These are phyloP conservation scores for Fusarium anthophilum DNA, from an alignment of 2,329 filamentous ascomycete species.

Conservation along the genomic window DNA sequence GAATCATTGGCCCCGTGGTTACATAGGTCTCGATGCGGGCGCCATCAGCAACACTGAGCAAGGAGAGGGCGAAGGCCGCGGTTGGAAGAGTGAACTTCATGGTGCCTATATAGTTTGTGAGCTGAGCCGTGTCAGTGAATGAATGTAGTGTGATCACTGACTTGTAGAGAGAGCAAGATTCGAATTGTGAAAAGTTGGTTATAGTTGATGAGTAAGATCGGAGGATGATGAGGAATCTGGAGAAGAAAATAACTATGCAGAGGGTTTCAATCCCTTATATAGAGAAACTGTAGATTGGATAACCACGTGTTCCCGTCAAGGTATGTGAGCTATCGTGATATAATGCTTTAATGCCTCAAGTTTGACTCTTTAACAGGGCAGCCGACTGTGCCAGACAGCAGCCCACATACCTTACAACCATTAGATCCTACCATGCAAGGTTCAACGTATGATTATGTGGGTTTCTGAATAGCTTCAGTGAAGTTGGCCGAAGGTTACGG, in stretches of 20 bases:
- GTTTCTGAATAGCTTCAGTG: neutral
- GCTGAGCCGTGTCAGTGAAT: neutral
- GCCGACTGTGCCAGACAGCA: neutral
- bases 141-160: neutral
- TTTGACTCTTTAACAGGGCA: neutral
- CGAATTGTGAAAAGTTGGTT: rapidly evolving
- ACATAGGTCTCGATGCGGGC: neutral
- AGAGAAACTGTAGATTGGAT: neutral
- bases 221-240: neutral
- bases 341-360: neutral
- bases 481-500: neutral
- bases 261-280: neutral
- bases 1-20: neutral
- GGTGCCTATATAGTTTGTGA: neutral
- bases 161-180: neutral
- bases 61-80: neutral
- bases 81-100: neutral
- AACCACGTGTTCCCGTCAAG: neutral
- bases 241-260: neutral
- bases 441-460: neutral
- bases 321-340: neutral
- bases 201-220: neutral
- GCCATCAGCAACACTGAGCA: neutral
- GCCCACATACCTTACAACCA: neutral
- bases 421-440: no score